These are phyloP conservation scores for Hanseniaspora jakobsenii DNA, from an alignment of 805 yeast species.

Conservation along the genomic window DNA sequence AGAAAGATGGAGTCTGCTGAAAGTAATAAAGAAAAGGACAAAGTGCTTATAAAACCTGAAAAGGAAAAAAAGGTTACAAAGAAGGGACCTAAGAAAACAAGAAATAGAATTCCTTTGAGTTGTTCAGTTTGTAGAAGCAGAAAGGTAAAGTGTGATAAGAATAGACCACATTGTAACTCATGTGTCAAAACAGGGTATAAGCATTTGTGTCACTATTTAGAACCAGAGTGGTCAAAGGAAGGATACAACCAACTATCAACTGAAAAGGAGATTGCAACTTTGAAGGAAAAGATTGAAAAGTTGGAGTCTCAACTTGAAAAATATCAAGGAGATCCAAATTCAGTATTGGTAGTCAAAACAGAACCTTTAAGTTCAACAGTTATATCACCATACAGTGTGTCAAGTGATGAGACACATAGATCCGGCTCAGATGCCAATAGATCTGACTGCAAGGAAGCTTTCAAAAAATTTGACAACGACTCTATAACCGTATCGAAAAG, in stretches of 20 bases:
- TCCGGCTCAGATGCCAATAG: background rate
- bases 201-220: constrained; percentile 45
- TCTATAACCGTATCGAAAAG: constrained; percentile 32
- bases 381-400: background rate
- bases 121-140: constrained; percentile 39
- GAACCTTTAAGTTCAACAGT: background rate
- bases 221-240: constrained; percentile 47
- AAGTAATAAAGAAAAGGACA: too few relatives aligned
- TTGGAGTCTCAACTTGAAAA: constrained; percentile 38
- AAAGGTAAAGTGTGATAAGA: constrained; percentile 40
- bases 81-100: constrained; percentile 24
- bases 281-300: constrained; percentile 43
- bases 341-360: background rate
- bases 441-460: background rate
- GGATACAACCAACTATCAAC: constrained; percentile 39
- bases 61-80: constrained; percentile 9
- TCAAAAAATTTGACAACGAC: constrained; percentile 24
- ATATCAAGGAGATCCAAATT: constrained; percentile 20
- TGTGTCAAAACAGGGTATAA: constrained; percentile 48
- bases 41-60: too few relatives aligned
- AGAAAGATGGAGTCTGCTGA: too few relatives aligned
- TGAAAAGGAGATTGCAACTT: constrained; percentile 37
- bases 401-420: background rate
- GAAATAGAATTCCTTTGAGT: constrained; percentile 39
- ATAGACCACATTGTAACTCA: constrained; percentile 45